Evolutionary conservation across 1,139 yeast species (phyloP), one percentile per base, ranked within the genome.

Genomic region (Hyphopichia fennica): DNA sequence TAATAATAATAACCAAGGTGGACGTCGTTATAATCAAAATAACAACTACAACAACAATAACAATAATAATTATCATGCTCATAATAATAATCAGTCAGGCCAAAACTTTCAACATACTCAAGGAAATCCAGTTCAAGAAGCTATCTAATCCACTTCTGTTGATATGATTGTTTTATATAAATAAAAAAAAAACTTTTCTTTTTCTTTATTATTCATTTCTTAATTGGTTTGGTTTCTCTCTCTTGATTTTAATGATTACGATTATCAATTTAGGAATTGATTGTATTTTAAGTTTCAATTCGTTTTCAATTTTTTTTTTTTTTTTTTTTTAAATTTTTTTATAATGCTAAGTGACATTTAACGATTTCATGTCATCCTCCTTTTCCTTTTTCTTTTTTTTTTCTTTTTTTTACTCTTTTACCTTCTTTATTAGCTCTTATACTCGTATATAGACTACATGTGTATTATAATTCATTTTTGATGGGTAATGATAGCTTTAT

Each of bases 1-100:
- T 34, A 29, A 54, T 39, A 47, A 55, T 43, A 55, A 47, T 34
- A 29, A 29, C 10, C 32, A 29, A 29, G 35, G 35, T 20, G 39
- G 46, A 40, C 43, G 51, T 34, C 53, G 50, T 29, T 37, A 41
- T 33, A 48, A 29, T 33, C 25, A 35, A 32, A 37, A 37, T 36
- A 34, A 41, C 16, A 39, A 41, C 22, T 22, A 30, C 19, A 33
- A 38, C 27, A 30, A 33, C 28, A 37, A 39, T 25, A 29, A 20
- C 14, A 20, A 31, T 34, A 31, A 32, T 25, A 32, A 37, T 11
- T 35, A 37, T 13, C 35, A 34, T 19, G 17, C 4, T 15, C 18
- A 36, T 29, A 28, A 36, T 20, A 19, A 33, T 19, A 19, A 20
- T 18, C 22, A 15, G 11, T 25, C 28, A 9, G 28, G 28, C 28